Base-by-base conservation (phyloP, 2,329 filamentous ascomycete species). In the Meredithiella fracta region DNA sequence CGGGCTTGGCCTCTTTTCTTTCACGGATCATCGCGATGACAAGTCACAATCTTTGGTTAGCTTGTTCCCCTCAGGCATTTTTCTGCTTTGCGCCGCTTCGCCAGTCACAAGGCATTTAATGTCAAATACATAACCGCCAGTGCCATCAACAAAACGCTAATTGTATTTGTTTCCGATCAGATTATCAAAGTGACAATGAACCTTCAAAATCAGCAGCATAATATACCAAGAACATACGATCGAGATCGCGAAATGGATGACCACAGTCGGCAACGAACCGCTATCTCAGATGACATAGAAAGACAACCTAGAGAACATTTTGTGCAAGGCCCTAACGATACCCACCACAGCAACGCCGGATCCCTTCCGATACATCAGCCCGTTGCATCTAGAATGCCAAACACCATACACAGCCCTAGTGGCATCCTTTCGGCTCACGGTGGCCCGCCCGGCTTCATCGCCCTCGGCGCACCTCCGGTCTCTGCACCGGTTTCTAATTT, bases 351-450 rank as follows among this genome's bases (percentile, higher is more conserved):
- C 69, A 90, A 86, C 65, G 83, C 86, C 40, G 87, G 85, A 57
- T 88, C 90, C 2, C 86, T 95, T 55, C 88, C 90, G 55, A 83
- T 97, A 63, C 91, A 97, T 69, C 91, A 97, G 68, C 91, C 91
- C 3, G 89, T 96, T 58, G 91, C 91, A 60, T 81, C 89, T 65
- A 75, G 90, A 69, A 74, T 88, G 60, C 71, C 84, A 57, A 85
- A 82, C 60, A 85, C 87, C 54, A 94, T 96, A 57, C 91, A 95
- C 66, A 94, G 89, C 49, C 91, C 91, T 1, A 91, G 92, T 62
- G 91, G 91, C 7, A 76, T 97, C 37, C 78, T 97, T 40, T 79
- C 83, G 7, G 87, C 82, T 61, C 80, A 88, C 62, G 80, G 82
- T 54, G 75, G 77, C 34, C 76, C 77, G 34, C 71, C 73, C 38